Evolutionary conservation across 164 flowering plant species (phyloP), one percentile per base, ranked within the genome.

Genomic region (Vitis amurensis): DNA sequence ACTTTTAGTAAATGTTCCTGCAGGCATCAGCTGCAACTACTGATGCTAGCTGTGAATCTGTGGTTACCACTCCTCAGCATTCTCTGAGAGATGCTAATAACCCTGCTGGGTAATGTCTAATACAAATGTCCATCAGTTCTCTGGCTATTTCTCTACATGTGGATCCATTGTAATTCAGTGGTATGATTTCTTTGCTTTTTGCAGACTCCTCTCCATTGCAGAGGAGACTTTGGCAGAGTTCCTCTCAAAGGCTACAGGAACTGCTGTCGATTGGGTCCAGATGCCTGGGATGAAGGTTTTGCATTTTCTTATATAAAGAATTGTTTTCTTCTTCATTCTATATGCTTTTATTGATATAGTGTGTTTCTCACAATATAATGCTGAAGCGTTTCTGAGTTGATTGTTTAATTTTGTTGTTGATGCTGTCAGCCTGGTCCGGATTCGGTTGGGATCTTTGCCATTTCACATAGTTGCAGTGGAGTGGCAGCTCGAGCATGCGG

Each of bases 261-360:
- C 92, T 84, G 92, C 92, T 81, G 91, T 88, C 61, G 91, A 88
- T 86, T 90, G 95, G 95, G 88, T 90, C 86, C 95, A 88, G 87
- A 88, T 90, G 91, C 95, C 92, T 78, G 95, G 95, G 87, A 88
- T 90, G 95, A 90, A 90, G 95, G 95, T 90, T 47, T 63, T 48
- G 51, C 11, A 59, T 52, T n/a, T 11, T 55, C 17, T 23, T 64
- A 8, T 17, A 27, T 63, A 3, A 15, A 55, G 52, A 15, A 17
- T 14, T 16, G n/a, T 57, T 49, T 48, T 17, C 12, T 60, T 71
- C 37, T 69, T 51, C 8, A 37, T 48, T 55, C 5, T 50, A 15
- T 13, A 57, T 48, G 17, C 37, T 29, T 47, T n/a, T 44, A 5
- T 59, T 9, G 11, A 15, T 55, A 23, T 2, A 15, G 31, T 66